These are phyloP conservation scores for Colletotrichum spaethianum DNA, from an alignment of 2,329 filamentous ascomycete genomes.

Conservation along the genomic window DNA sequence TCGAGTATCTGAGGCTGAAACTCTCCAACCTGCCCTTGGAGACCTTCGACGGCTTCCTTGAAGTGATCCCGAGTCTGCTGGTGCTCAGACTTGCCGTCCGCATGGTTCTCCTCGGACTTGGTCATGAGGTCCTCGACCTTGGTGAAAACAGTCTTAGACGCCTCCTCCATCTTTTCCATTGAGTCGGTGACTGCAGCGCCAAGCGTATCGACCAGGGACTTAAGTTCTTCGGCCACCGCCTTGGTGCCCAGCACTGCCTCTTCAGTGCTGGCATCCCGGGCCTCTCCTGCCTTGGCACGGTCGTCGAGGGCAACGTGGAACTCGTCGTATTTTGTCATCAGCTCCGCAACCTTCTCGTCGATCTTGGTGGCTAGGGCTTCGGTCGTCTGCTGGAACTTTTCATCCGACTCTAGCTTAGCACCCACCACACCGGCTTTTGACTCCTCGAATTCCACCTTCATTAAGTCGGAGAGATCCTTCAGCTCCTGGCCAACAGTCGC, in stretches of 20 bases:
- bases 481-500: conserved; percentile 73
- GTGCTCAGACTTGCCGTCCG: conserved; percentile 83
- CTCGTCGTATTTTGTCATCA: conserved; percentile 91
- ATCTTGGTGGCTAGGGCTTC: conserved; percentile 69
- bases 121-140: conserved; percentile 84
- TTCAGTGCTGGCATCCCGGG: conserved; percentile 80
- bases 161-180: conserved; percentile 88
- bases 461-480: conserved; percentile 79
- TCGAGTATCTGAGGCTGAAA: conserved; percentile 91
- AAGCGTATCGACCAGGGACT: conserved; percentile 86
- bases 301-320: conserved; percentile 82
- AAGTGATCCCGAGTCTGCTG: conserved; percentile 86
- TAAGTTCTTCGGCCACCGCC: conserved; percentile 87
- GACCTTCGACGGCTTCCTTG: conserved; percentile 80
- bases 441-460: conserved; percentile 91
- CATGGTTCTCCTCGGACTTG: conserved; percentile 82
- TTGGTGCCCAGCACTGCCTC: conserved; percentile 83
- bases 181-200: conserved; percentile 85
- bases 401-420: conserved; percentile 86
- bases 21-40: conserved; percentile 85
- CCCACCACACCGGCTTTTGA: conserved; percentile 84
- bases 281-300: conserved; percentile 80
- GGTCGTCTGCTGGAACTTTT: conserved; percentile 76
- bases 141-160: conserved; percentile 88
- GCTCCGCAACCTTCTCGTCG: conserved; percentile 78